A percentile compares a stretch with the other conserved stretches of the same genome.
Conservation (phyloP, 2,329 filamentous ascomycete genomes). For the Colletotrichum sp. region DNA sequence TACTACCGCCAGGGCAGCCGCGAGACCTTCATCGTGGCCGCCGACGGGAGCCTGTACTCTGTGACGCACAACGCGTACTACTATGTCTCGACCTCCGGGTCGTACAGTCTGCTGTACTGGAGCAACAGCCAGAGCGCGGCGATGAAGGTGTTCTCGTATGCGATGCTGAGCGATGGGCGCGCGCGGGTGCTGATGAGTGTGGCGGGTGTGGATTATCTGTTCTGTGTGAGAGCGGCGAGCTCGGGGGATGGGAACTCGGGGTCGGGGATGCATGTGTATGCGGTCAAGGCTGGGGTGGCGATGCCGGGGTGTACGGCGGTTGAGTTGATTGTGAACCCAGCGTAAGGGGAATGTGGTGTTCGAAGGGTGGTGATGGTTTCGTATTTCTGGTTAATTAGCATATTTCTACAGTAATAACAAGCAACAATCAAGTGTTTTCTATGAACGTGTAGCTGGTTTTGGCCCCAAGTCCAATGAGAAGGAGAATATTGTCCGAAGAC, state of each 20-base stretch:
- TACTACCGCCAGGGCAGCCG: neutral
- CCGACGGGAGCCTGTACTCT: neutral
- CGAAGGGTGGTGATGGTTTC: too few relatives aligned
- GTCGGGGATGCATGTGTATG: neutral
- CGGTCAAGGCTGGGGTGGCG: neutral
- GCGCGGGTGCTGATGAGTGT: neutral
- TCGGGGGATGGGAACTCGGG: neutral
- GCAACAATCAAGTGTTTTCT: rapidly evolving
- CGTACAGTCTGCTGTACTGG: neutral
- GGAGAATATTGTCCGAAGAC: neutral
- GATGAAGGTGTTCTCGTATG: neutral
- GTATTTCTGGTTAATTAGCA: neutral
- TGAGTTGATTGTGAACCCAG: neutral
- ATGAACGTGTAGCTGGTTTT: too few relatives aligned
- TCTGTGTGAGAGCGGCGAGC: neutral
- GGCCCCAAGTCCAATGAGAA: neutral
- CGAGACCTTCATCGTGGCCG: neutral
- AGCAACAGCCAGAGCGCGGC: neutral
- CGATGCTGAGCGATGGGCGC: neutral
- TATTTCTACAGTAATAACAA: neutral
- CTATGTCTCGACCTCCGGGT: neutral
- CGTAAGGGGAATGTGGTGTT: neutral
- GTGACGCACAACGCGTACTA: neutral
- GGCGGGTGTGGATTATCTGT: rapidly evolving
- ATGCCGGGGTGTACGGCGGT: too few relatives aligned